Evolutionary conservation across 495 filamentous ascomycete genomes (phyloP).

Genomic region (Lasiosphaeria ovina): DNA sequence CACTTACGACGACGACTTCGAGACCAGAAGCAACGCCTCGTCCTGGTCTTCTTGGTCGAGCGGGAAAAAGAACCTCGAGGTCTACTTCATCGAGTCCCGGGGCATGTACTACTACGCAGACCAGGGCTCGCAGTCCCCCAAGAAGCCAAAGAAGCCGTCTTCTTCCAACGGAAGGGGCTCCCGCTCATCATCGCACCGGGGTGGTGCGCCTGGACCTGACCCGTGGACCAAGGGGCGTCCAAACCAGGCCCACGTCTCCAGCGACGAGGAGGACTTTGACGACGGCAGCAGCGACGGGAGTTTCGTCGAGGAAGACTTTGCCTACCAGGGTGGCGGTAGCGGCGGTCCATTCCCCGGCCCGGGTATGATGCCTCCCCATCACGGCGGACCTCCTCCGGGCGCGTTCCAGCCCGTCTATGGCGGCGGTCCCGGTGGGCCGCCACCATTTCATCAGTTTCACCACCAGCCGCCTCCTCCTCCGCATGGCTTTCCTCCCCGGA

Average conservation of each 20-base stretch:
- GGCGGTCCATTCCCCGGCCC: background rate
- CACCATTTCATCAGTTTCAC: conserved; percentile 1
- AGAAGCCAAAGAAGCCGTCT: conserved; percentile 1
- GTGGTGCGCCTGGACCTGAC: background rate
- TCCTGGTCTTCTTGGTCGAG: conserved; percentile 19
- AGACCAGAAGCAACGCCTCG: conserved; percentile 23
- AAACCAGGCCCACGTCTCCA: conserved; percentile 7
- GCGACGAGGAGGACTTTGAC: conserved; percentile 15
- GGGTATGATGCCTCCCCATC: conserved; percentile 9
- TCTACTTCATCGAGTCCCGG: conserved; percentile 20
- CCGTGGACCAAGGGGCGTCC: conserved; percentile 7
- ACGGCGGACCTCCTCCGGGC: conserved; percentile 11
- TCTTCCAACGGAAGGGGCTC: conserved; percentile 5
- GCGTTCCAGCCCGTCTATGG: conserved; percentile 16
- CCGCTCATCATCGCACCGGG: conserved; percentile 3
- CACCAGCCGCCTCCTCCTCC: conserved; percentile 9
- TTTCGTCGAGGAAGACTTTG: conserved; percentile 1
- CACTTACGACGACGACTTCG: conserved; percentile 19
- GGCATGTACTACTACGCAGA: conserved; percentile 14
- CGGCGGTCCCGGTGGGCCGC: conserved; percentile 5
- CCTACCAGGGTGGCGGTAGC: conserved; percentile 1
- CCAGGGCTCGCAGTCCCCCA: conserved; percentile 2
- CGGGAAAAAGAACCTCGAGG: conserved; percentile 9
- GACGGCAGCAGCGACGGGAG: conserved; percentile 17
- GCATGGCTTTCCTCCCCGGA: background rate